A percentile compares a stretch with the other conserved stretches of the same genome.
Conservation (phyloP, 2,329 filamentous ascomycete genomes). For the Fusarium circinatum region DNA sequence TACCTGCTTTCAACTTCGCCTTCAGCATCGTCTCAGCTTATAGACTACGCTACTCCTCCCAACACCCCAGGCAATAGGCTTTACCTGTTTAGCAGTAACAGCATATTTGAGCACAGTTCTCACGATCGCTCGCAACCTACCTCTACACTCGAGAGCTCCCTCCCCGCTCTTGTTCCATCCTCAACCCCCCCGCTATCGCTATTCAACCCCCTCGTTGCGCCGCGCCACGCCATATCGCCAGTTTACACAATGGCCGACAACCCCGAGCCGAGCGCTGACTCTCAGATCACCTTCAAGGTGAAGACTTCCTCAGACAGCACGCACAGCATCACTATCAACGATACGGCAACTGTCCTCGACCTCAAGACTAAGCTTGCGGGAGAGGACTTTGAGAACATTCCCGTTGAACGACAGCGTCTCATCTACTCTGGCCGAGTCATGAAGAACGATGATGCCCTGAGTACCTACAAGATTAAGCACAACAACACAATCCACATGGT, state of each 20-base stretch:
- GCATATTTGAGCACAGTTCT: not conserved
- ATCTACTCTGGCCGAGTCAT: slow-evolving; percentile 98
- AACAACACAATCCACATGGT: slow-evolving; percentile 97
- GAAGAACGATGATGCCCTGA: slow-evolving; percentile 90
- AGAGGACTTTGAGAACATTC: slow-evolving; percentile 85
- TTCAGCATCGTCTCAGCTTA: not conserved
- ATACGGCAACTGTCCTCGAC: slow-evolving; percentile 80
- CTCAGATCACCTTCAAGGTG: slow-evolving; percentile 93
- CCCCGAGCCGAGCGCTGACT: slow-evolving; percentile 68
- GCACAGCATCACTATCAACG: slow-evolving; percentile 82
- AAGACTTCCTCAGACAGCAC: slow-evolving; percentile 94
- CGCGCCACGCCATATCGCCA: slow-evolving; percentile 25
- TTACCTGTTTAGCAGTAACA: not conserved
- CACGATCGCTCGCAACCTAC: not conserved
- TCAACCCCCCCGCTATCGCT: slow-evolving; percentile 17
- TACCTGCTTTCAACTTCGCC: slow-evolving; percentile 26
- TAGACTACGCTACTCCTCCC: not conserved
- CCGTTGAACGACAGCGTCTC: slow-evolving; percentile 87
- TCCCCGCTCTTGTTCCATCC: slow-evolving; percentile 10
- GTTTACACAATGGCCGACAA: slow-evolving; percentile 70
- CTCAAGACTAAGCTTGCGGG: slow-evolving; percentile 89
- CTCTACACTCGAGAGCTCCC: not conserved
- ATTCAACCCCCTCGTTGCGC: slow-evolving; percentile 30
- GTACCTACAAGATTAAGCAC: slow-evolving; percentile 92
- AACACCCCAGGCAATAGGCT: not conserved